phyloP scores from a whole-genome alignment of 805 yeast genomes.

The Candida anglica region DNA sequence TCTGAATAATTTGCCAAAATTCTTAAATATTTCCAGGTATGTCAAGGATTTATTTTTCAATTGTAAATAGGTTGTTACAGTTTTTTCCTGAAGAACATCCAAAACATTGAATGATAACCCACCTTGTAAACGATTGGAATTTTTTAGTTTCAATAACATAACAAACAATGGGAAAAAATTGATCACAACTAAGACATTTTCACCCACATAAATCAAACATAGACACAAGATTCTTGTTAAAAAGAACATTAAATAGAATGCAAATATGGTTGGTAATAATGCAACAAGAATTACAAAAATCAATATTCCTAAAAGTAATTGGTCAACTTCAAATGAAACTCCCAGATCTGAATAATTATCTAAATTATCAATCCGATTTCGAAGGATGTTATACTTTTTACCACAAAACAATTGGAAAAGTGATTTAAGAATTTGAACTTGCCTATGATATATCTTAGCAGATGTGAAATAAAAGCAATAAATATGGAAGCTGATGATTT shows the following conservation, averaged over 20 bases:
- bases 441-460: constrained; percentile 76
- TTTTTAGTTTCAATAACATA: constrained; percentile 71
- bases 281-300: constrained; percentile 76
- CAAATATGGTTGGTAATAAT: constrained; percentile 80
- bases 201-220: constrained; percentile 46
- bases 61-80: constrained; percentile 21
- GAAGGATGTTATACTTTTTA: constrained; percentile 75
- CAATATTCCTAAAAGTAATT: constrained; percentile 82
- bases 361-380: constrained; percentile 82
- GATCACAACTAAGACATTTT: constrained; percentile 56
- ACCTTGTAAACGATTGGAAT: constrained; percentile 60
- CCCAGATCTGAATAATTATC: constrained; percentile 33
- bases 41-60: constrained; percentile 36
- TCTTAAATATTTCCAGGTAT: constrained; percentile 29
- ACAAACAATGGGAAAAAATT: constrained; percentile 90
- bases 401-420: constrained; percentile 86
- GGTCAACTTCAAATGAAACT: constrained; percentile 69
- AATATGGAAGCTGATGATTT: constrained; percentile 65
- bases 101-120: constrained; percentile 38
- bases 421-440: constrained; percentile 61
- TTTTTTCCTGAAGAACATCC: constrained; percentile 3
- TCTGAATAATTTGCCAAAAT: constrained; percentile 26
- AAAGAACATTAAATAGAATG: constrained; percentile 77
- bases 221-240: constrained; percentile 51
- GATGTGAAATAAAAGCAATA: constrained; percentile 75